A percentile compares a stretch with the other conserved stretches of the same genome.
These are phyloP conservation scores for Talaromyces rugulosus DNA, from an alignment of 2,329 filamentous ascomycete species.

Conservation along the genomic window DNA sequence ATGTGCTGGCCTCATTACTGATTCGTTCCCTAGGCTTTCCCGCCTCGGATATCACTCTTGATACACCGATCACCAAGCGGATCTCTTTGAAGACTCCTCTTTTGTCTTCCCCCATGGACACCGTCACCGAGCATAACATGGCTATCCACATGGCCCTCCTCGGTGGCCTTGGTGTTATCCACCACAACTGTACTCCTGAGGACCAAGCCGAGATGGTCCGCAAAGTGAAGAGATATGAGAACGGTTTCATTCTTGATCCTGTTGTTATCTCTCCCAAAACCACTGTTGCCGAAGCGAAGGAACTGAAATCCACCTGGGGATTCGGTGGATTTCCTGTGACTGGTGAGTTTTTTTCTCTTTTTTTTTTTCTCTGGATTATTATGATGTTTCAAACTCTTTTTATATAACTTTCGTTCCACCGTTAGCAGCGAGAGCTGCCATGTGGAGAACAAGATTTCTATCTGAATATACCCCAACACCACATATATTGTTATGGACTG, in stretches of 20 bases:
- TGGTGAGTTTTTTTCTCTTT: conserved; percentile 60
- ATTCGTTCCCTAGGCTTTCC: conserved; percentile 63
- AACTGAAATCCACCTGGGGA: conserved; percentile 95
- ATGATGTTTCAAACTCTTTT: conserved; percentile 59
- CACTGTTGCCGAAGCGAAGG: conserved; percentile 85
- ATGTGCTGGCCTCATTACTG: conserved; percentile 7
- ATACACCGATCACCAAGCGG: conserved; percentile 89
- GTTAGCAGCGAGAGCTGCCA: conserved; percentile 76
- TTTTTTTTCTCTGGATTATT: conserved; percentile 10
- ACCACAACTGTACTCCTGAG: conserved; percentile 98
- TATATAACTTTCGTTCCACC: conserved; percentile 99
- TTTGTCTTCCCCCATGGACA: conserved; percentile 98
- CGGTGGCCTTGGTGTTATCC: conserved; percentile 71
- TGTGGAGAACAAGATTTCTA: conserved; percentile 66
- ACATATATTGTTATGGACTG: conserved; percentile 1
- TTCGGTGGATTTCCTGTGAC: conserved; percentile 98
- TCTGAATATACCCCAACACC: conserved; percentile 38
- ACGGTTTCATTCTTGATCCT: conserved; percentile 96
- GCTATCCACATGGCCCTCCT: conserved; percentile 76
- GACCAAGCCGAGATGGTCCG: conserved; percentile 98
- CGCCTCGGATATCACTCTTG: conserved; percentile 80
- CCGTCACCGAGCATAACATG: conserved; percentile 99
- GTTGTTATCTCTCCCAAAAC: conserved; percentile 84
- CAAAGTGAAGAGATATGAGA: conserved; percentile 99
- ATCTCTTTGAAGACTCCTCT: conserved; percentile 96